These are phyloP conservation scores for Karstenula rhodostoma DNA, from an alignment of 2,329 filamentous ascomycete genomes.

Conservation along the genomic window DNA sequence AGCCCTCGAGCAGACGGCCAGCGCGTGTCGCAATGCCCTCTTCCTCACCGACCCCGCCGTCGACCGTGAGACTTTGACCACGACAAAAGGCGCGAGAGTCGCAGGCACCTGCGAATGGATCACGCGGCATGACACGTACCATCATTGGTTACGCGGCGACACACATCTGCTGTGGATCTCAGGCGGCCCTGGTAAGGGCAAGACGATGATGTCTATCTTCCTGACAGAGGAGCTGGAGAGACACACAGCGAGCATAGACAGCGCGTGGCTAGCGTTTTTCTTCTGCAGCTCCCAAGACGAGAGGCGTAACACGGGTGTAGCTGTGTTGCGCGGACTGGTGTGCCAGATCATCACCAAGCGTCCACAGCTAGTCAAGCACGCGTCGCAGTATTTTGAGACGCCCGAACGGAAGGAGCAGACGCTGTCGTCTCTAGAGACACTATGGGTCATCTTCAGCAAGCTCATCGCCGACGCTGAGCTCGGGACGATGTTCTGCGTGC, in stretches of 20 bases:
- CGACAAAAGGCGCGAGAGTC: slow-evolving; percentile 21
- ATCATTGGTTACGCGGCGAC: slow-evolving; percentile 23
- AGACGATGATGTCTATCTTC: slow-evolving; percentile 43
- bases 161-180: slow-evolving; percentile 32
- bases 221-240: slow-evolving; percentile 34
- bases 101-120: slow-evolving; percentile 41
- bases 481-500: slow-evolving; percentile 28
- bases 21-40: slow-evolving; percentile 21
- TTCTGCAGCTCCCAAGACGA: slow-evolving; percentile 38
- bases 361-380: slow-evolving; percentile 24
- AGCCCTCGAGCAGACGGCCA: neutral
- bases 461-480: slow-evolving; percentile 22
- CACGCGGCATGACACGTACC: slow-evolving; percentile 17
- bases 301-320: slow-evolving; percentile 33
- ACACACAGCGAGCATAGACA: neutral
- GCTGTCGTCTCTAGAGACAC: slow-evolving; percentile 23
- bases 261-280: slow-evolving; percentile 22
- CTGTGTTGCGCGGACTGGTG: slow-evolving; percentile 35
- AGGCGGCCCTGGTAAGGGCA: slow-evolving; percentile 40
- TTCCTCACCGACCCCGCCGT: slow-evolving; percentile 21
- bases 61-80: slow-evolving; percentile 22
- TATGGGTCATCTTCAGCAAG: slow-evolving; percentile 30
- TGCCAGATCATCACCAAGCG: slow-evolving; percentile 29
- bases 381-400: slow-evolving; percentile 21
- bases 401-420: slow-evolving; percentile 18